phyloP scores from a whole-genome alignment of 177 flowering plant genomes.

The Tripterygium wilfordii region DNA sequence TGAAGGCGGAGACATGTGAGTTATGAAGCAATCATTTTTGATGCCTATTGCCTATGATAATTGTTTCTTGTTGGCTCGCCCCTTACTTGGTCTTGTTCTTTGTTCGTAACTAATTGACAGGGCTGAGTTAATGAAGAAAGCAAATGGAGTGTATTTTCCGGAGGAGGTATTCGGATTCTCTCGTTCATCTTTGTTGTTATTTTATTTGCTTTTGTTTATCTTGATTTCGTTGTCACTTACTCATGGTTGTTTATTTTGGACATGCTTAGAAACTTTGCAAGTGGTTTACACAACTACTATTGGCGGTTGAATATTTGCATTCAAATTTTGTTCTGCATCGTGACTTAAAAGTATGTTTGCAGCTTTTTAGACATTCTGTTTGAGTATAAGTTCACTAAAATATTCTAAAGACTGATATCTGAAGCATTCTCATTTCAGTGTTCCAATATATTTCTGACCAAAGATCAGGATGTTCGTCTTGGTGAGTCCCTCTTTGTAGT shows the following conservation, averaged over 20 bases:
- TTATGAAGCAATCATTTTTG: conserved; percentile 7
- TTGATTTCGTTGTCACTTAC: not conserved
- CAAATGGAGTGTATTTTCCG: conserved; percentile 76
- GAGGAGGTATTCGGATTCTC: conserved; percentile 66
- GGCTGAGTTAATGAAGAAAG: conserved; percentile 92
- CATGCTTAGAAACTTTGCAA: conserved; percentile 80
- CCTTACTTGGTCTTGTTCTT: not conserved
- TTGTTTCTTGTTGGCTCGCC: too few species aligned
- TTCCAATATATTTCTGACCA: conserved; percentile 95
- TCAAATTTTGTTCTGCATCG: conserved; percentile 91
- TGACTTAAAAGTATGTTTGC: conserved; percentile 73
- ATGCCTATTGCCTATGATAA: too few species aligned
- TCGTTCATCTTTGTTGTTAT: not conserved
- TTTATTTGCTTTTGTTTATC: not conserved
- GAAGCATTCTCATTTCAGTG: conserved; percentile 46
- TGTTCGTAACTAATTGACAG: conserved; percentile 28
- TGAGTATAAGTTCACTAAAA: not conserved
- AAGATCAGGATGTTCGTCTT: conserved; percentile 91
- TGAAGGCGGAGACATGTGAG: conserved; percentile 99
- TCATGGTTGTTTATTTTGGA: conserved; percentile 7
- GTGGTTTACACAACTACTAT: conserved; percentile 87
- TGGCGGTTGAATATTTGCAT: conserved; percentile 95
- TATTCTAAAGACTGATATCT: conserved; percentile 14
- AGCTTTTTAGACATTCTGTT: conserved; percentile 1
- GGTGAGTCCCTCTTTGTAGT: conserved; percentile 43